Percentiles rank a stretch among this genome's conserved stretches.
Conservation (phyloP, 768 basidiomycete genomes). For the Hydnomerulius pinastri region DNA sequence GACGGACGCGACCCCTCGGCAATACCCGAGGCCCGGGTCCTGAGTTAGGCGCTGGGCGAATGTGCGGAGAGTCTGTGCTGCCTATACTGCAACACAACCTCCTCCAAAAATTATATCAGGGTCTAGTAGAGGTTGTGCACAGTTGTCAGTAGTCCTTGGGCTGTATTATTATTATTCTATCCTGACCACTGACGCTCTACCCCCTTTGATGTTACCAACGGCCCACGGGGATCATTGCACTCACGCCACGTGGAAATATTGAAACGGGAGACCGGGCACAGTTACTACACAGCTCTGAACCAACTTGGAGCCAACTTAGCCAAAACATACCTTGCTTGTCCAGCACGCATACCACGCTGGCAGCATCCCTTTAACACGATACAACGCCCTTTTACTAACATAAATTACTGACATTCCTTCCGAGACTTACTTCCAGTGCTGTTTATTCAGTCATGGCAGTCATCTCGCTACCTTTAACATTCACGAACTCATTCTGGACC, state of each 20-base stretch:
- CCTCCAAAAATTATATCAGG: too few species aligned
- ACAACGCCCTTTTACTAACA: neutral
- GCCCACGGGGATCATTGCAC: neutral
- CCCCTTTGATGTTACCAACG: neutral
- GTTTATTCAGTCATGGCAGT: conserved; percentile 65
- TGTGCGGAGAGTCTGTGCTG: too few species aligned
- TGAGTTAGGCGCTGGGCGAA: too few species aligned
- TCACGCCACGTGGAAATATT: conserved; percentile 10
- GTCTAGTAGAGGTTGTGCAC: too few species aligned
- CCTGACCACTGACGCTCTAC: neutral
- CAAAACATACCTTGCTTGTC: conserved; percentile 6
- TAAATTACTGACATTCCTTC: neutral
- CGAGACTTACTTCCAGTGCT: neutral
- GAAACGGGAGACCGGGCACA: too few species aligned
- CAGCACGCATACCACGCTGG: neutral
- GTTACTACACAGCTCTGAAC: conserved; percentile 5
- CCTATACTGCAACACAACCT: too few species aligned
- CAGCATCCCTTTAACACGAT: conserved; percentile 13
- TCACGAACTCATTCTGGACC: conserved; percentile 94
- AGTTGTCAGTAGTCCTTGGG: too few species aligned
- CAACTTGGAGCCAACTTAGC: neutral
- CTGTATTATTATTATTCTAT: neutral
- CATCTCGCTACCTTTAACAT: conserved; percentile 83
- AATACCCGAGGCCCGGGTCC: conserved; percentile 30
- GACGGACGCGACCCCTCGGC: conserved; percentile 34